Base-by-base conservation (phyloP, 2,329 filamentous ascomycete genomes). In the Trichoderma afroharzianum region DNA sequence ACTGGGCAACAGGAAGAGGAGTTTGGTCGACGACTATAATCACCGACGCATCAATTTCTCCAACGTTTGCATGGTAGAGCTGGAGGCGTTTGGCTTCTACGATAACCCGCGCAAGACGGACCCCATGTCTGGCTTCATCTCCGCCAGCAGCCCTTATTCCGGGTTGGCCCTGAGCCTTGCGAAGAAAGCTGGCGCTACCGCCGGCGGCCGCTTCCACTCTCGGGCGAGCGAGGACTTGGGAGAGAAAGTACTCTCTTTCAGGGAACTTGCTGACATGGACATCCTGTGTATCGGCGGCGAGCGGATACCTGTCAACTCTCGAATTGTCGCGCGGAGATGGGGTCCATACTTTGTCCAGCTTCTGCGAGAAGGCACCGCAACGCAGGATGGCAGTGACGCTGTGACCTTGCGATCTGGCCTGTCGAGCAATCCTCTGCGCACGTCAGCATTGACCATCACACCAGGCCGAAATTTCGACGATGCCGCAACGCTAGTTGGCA, bases 41-140 rank as follows among this genome's bases (percentile, higher is more conserved):
- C 96, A 98, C 78, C 92, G 96, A 12, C 92, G 96, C 30, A 97
- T 99, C 82, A 99, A 99, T 81, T 99, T 98, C 80, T 93, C 93
- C 11, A 97, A 99, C 78, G 90, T 98, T 32, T 98, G 96, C 80
- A 92, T 98, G 87, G 95, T 99, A 9, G 96, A 99, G 81, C 86
- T 99, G 12, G 96, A 99, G 79, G 95, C 96, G 0, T 99, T 98
- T 83, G 96, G 96, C 1, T 90, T 99, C 57, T 98, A 98, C 80
- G 95, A 98, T 79, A 99, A 98, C 79, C 95, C 96, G 12, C 90
- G 95, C 74, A 92, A 91, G 79, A 89, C 87, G 1, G 85, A 89
- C 5, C 93, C 95, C 1, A 90, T 93, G 76, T 97, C 94, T 1
- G 92, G 91, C 11, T 98, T 96, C 80, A 86, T 92, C 70, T 98